Evolutionary conservation across 495 filamentous ascomycete genomes (phyloP), one percentile per base, ranked within the genome.

Genomic region (Aspergillus cavernicola): DNA sequence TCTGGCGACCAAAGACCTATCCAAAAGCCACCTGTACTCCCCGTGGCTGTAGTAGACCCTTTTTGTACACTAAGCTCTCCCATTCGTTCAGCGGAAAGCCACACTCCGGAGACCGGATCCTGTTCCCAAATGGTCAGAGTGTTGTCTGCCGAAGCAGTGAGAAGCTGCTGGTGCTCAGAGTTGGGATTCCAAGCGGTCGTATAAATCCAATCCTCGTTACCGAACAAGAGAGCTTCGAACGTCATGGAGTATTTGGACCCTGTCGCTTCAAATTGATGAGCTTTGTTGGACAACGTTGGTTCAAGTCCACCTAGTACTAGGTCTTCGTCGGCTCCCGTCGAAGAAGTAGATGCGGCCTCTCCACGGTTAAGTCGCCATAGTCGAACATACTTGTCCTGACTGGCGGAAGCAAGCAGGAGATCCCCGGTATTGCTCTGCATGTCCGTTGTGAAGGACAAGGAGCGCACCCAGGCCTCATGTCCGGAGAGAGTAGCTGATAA

Each of bases 141-240:
- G 58, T 93, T 97, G 66, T 99, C 93, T 13, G 92, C 93, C 12
- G 93, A 97, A 2, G 93, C 85, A 11, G 92, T 88, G 13, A 99
- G 82, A 13, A 99, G 81, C 58, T 87, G 89, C 15, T 85, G 76
- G 48, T 73, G 76, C 8, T 72, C 71, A 5, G 71, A 63, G 20
- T 75, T 66, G 9, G 79, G 78, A 26, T 79, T 77, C 93, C 93
- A 99, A 32, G 75, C 73, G 0, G 87, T 81, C 46, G 87, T 91
- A 64, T 95, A 97, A 20, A 99, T 89, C 93, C 93, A 99, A 61
- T 99, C 93, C 59, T 99, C 93, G 61, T 97, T 95, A 16, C 95
- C 93, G 20, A 97, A 83, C 8, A 99, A 80, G 11, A 99, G 76
- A 6, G 95, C 95, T 70, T 97, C 95, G 55, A 97, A 97, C 0